Base-by-base conservation (phyloP, 2,329 filamentous ascomycete genomes). In the Neofusicoccum cordaticola region DNA sequence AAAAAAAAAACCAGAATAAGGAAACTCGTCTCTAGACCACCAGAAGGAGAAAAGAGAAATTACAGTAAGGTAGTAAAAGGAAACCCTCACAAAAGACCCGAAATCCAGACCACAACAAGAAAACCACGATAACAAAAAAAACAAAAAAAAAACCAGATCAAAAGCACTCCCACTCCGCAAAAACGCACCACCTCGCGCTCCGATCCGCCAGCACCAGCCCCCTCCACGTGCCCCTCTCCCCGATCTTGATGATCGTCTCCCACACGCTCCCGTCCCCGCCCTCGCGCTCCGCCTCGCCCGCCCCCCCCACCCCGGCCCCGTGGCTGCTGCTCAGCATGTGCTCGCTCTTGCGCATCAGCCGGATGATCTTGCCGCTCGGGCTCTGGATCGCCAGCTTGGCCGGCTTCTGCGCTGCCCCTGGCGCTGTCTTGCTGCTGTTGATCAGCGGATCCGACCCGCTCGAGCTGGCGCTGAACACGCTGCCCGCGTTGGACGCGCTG, bases 361-460 rank as follows among this genome's bases (percentile, higher is more conserved):
- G 84, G 66, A 98, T 85, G 70, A 99, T 98, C 81, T 98, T 98
- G 67, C 96, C 95, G 35, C 90, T 91, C 0, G 95, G 95, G 5
- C 91, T 92, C 78, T 99, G 95, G 64, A 99, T 94, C 0, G 95
- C 95, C 62, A 99, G 79, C 78, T 99, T 99, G 4, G 95, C 95
- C 2, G 95, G 94, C 77, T 99, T 99, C 27, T 35, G 45, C 3
- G 17, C 34, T 8, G 35, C 84, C 61, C 84, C 85, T 27, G 83
- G 83, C 15, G 83, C 84, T 85, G 45, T 84, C 34, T 39, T 64
- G 11, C 27, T 11, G 27, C 39, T 19, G 41, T 22, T 60, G 31
- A 42, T 22, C 13, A 50, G 17, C 9, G 52, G 52, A 15, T 64
- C 51, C 13, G 62, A 64, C 34, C 48, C 34, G 50, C 17, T 47